phyloP scores from a whole-genome alignment of 129 eudicot genomes.

The Tagetes patula region DNA sequence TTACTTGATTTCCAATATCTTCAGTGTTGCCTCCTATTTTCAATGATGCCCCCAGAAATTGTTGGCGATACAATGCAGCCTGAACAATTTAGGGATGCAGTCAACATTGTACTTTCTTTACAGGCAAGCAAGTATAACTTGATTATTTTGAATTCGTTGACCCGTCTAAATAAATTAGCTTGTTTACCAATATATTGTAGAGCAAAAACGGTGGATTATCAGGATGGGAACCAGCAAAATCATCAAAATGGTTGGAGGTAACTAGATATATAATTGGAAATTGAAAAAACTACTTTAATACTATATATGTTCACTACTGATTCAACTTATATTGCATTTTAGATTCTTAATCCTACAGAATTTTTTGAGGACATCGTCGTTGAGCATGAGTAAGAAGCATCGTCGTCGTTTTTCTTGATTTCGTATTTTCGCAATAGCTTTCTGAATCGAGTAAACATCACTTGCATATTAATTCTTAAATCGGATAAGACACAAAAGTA shows the following conservation, averaged over 20 bases:
- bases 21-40: conserved; percentile 69
- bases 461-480: too few species aligned
- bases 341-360: conserved; percentile 79
- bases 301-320: not conserved
- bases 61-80: conserved; percentile 58
- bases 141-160: too few species aligned
- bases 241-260: conserved; percentile 73
- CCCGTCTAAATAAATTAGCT: too few species aligned
- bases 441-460: too few species aligned
- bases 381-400: conserved; percentile 53
- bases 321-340: conserved; percentile 7
- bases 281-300: too few species aligned
- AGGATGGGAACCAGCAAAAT: conserved; percentile 79
- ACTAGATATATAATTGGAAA: too few species aligned
- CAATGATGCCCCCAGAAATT: conserved; percentile 62
- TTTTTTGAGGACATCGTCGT: conserved; percentile 68
- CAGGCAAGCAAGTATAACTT: conserved; percentile 48
- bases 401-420: too few species aligned
- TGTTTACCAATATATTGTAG: too few species aligned
- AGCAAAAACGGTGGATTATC: conserved; percentile 78
- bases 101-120: conserved; percentile 56
- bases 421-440: too few species aligned
- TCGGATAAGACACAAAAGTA: too few species aligned
- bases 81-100: conserved; percentile 46
- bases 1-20: too few species aligned